A percentile compares a stretch with the other conserved stretches of the same genome.
Conservation (phyloP, 169 alveolate species). For the Plasmodium yoelii region DNA sequence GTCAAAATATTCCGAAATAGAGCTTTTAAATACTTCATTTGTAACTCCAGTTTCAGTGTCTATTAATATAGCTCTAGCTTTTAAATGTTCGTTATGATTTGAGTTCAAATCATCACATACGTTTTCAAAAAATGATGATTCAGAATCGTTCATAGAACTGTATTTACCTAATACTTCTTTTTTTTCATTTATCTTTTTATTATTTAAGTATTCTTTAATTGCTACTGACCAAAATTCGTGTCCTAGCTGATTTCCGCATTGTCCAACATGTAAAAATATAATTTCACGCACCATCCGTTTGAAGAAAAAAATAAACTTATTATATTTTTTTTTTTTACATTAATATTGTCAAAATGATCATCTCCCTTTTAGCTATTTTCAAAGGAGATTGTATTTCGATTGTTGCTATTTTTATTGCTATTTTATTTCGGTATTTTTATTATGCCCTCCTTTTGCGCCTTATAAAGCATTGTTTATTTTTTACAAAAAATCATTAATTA, state of each 20-base stretch:
- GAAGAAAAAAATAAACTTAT: background rate
- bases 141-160: conserved; percentile 76
- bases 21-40: conserved; percentile 92
- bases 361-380: too few relatives aligned
- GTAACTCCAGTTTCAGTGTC: conserved; percentile 99
- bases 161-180: conserved; percentile 54
- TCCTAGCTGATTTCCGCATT: conserved; percentile 96
- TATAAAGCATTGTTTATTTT: too few relatives aligned
- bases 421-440: too few relatives aligned
- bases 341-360: background rate
- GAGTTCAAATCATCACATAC: conserved; percentile 82
- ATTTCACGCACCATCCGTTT: conserved; percentile 93
- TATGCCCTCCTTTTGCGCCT: too few relatives aligned
- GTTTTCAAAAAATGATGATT: conserved; percentile 83
- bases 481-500: too few relatives aligned
- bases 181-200: conserved; percentile 59
- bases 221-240: conserved; percentile 93
- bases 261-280: conserved; percentile 92
- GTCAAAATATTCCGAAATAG: conserved; percentile 93
- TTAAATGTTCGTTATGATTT: conserved; percentile 81
- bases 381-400: too few relatives aligned
- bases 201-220: conserved; percentile 89
- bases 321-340: conserved; percentile 10
- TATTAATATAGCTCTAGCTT: conserved; percentile 94
- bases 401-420: too few relatives aligned